phyloP scores from a whole-genome alignment of 768 basidiomycete species.

The Leccinum fibrillosum region DNA sequence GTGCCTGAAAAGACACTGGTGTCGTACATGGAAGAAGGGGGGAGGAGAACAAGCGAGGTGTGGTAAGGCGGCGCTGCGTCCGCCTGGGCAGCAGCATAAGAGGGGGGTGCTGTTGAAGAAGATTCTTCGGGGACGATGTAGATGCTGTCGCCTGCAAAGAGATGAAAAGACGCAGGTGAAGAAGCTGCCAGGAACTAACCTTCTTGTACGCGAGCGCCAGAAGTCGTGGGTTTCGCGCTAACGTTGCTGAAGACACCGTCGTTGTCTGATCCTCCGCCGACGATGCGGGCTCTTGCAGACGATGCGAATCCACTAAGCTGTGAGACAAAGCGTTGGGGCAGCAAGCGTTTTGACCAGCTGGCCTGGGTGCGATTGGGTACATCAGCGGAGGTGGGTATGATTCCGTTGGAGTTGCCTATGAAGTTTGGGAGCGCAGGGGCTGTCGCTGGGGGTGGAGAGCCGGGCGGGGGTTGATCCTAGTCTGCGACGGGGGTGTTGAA shows the following conservation, averaged over 20 bases:
- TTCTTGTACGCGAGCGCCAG: slow-evolving; percentile 55
- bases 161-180: not conserved
- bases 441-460: slow-evolving; percentile 70
- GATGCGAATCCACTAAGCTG: slow-evolving; percentile 41
- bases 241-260: slow-evolving; percentile 96
- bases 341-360: slow-evolving; percentile 57
- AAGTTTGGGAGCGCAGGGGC: slow-evolving; percentile 64
- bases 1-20: slow-evolving; percentile 44
- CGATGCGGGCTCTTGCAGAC: slow-evolving; percentile 29
- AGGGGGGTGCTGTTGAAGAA: slow-evolving; percentile 82
- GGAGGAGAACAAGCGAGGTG: slow-evolving; percentile 95
- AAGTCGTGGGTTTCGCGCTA: slow-evolving; percentile 72
- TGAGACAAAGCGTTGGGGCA: slow-evolving; percentile 50
- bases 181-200: slow-evolving; percentile 32
- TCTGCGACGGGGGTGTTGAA: slow-evolving; percentile 67
- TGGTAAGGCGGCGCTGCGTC: slow-evolving; percentile 98
- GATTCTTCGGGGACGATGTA: slow-evolving; percentile 79
- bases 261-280: slow-evolving; percentile 70
- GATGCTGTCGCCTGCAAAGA: slow-evolving; percentile 60
- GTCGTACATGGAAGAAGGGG: slow-evolving; percentile 32
- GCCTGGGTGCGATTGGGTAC: slow-evolving; percentile 27
- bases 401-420: slow-evolving; percentile 73
- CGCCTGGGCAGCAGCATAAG: slow-evolving; percentile 87
- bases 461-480: slow-evolving; percentile 81
- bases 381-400: slow-evolving; percentile 49